Evolutionary conservation across 345 rosid species (phyloP).

Genomic region (Barbarea vulgaris): DNA sequence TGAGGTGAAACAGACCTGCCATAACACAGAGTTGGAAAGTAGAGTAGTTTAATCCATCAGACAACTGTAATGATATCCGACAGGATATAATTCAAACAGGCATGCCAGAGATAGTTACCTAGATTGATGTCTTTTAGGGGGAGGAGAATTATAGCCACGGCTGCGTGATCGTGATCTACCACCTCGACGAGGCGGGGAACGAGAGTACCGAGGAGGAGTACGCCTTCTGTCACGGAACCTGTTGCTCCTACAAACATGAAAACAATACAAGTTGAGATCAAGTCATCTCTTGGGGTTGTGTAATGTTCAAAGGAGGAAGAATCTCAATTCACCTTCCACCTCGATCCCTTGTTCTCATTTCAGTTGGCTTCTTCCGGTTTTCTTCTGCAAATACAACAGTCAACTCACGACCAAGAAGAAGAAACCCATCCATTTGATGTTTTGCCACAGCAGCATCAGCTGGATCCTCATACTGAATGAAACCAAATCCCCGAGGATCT

Average conservation of each 20-base stretch:
- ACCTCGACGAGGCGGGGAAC: slow-evolving; percentile 78
- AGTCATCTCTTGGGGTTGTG: background rate
- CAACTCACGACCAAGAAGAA: slow-evolving; percentile 87
- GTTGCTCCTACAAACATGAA: slow-evolving; percentile 47
- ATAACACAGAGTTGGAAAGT: slow-evolving; percentile 10
- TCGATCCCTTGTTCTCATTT: slow-evolving; percentile 87
- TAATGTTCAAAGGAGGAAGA: slow-evolving; percentile 5
- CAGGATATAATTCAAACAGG: background rate
- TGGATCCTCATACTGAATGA: slow-evolving; percentile 86
- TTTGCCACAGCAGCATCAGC: slow-evolving; percentile 92
- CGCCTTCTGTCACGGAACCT: slow-evolving; percentile 56
- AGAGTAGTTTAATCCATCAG: background rate
- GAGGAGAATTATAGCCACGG: slow-evolving; percentile 64
- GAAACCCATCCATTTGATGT: slow-evolving; percentile 85
- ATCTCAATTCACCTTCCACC: slow-evolving; percentile 52
- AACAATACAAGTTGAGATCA: slow-evolving; percentile 10
- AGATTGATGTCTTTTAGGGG: slow-evolving; percentile 61
- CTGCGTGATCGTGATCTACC: slow-evolving; percentile 68
- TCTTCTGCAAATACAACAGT: slow-evolving; percentile 96
- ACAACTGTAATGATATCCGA: background rate
- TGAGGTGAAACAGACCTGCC: slow-evolving; percentile 76
- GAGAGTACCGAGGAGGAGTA: slow-evolving; percentile 68
- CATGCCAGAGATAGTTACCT: slow-evolving; percentile 44
- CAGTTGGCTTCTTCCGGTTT: slow-evolving; percentile 90
- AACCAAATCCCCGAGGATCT: slow-evolving; percentile 98